phyloP scores from a whole-genome alignment of 2,329 filamentous ascomycete species.

The Verticillium albo-atrum region DNA sequence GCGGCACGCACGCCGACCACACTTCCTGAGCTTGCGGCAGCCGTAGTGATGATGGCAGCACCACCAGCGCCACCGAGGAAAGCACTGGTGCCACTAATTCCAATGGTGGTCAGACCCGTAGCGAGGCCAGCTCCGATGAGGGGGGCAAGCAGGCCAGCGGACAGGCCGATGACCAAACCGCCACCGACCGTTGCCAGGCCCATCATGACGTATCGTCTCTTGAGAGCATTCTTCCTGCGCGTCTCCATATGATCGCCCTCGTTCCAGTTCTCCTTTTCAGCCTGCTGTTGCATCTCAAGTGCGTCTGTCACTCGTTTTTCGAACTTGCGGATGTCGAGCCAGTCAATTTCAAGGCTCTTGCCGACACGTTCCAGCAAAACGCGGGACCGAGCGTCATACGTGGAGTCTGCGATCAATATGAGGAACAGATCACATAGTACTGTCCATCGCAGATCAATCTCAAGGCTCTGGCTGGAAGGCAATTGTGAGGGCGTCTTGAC shows the following conservation, averaged over 20 bases:
- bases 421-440: conserved; percentile 94
- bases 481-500: conserved; percentile 81
- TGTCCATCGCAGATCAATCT: conserved; percentile 96
- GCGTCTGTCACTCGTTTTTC: conserved; percentile 97
- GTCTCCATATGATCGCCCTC: conserved; percentile 91
- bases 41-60: conserved; percentile 88
- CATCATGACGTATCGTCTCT: conserved; percentile 88
- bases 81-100: conserved; percentile 79
- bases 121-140: conserved; percentile 92
- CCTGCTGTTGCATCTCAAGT: conserved; percentile 93
- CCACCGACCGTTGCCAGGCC: conserved; percentile 94
- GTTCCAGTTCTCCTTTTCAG: conserved; percentile 95
- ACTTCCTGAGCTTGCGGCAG: conserved; percentile 79
- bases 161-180: conserved; percentile 90
- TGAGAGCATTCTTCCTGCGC: conserved; percentile 75
- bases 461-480: conserved; percentile 75
- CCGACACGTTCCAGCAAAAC: conserved; percentile 80
- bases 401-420: conserved; percentile 90
- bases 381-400: conserved; percentile 86
- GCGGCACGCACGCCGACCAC: conserved; percentile 83
- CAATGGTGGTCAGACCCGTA: conserved; percentile 92
- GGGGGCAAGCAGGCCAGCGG: conserved; percentile 84
- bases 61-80: conserved; percentile 91
- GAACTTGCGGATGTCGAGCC: conserved; percentile 93
- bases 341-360: conserved; percentile 72